phyloP scores from a whole-genome alignment of 345 rosid genomes.

The Lepidium didymum region DNA sequence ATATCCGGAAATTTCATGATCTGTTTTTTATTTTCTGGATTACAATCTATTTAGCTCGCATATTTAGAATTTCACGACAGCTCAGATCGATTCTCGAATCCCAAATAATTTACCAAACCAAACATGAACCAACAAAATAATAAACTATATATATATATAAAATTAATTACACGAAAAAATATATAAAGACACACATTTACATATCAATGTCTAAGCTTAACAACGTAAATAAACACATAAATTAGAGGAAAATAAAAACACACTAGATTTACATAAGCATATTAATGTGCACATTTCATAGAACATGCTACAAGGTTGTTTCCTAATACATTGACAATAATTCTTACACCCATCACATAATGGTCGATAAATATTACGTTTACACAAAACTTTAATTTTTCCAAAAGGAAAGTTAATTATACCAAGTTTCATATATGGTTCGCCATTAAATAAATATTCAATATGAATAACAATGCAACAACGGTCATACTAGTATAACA shows the following conservation, averaged over 20 bases:
- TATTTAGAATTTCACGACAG: no score
- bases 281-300: background rate
- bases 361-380: background rate
- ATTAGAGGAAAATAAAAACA: background rate
- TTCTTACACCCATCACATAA: background rate
- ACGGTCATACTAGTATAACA: background rate
- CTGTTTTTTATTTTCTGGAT: no score
- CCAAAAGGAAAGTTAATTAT: no score
- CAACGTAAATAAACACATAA: background rate
- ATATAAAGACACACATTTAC: background rate
- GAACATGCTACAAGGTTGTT: background rate
- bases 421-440: background rate
- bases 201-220: background rate
- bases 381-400: background rate
- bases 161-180: no score
- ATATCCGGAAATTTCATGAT: no score
- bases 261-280: background rate
- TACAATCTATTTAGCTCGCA: no score
- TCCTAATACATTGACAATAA: background rate
- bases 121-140: no score
- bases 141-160: no score
- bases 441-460: background rate
- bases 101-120: no score
- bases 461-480: background rate
- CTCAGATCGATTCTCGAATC: no score